Evolutionary conservation across 2,329 filamentous ascomycete genomes (phyloP).

Genomic region (Stylonectria norvegica): DNA sequence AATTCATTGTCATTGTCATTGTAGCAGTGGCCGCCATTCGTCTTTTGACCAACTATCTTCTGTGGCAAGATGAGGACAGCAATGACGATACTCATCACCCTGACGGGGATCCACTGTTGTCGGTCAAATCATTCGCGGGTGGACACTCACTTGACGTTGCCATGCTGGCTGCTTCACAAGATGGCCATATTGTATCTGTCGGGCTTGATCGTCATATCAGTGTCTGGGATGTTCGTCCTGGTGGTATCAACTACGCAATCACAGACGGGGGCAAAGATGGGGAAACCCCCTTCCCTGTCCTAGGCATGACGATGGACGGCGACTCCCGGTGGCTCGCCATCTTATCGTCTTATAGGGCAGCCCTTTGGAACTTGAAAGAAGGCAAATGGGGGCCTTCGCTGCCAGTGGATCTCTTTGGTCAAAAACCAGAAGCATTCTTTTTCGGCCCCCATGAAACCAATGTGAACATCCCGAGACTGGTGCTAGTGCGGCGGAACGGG

Average conservation of each 20-base stretch:
- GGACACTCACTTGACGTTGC: conserved; percentile 69
- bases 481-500: conserved; percentile 64
- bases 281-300: conserved; percentile 54
- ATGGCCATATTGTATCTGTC: conserved; percentile 65
- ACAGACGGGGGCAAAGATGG: conserved; percentile 39
- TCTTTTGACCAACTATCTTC: conserved; percentile 69
- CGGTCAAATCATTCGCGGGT: conserved; percentile 56
- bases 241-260: conserved; percentile 40
- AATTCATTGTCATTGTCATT: conserved; percentile 61
- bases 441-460: conserved; percentile 48
- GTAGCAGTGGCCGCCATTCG: conserved; percentile 62
- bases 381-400: conserved; percentile 55
- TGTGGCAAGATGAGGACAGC: conserved; percentile 60
- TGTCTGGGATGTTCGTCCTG: conserved; percentile 59
- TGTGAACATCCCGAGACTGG: conserved; percentile 43
- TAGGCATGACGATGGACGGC: conserved; percentile 63
- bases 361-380: conserved; percentile 61
- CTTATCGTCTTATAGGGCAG: conserved; percentile 55
- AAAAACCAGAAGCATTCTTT: conserved; percentile 60
- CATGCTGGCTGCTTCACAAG: conserved; percentile 58
- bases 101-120: conserved; percentile 47
- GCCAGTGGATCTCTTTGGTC: conserved; percentile 47
- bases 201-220: conserved; percentile 67
- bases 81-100: conserved; percentile 45
- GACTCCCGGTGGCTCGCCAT: conserved; percentile 64